phyloP scores from a whole-genome alignment of 208 protist genomes.

The Histomonas meleagridis region DNA sequence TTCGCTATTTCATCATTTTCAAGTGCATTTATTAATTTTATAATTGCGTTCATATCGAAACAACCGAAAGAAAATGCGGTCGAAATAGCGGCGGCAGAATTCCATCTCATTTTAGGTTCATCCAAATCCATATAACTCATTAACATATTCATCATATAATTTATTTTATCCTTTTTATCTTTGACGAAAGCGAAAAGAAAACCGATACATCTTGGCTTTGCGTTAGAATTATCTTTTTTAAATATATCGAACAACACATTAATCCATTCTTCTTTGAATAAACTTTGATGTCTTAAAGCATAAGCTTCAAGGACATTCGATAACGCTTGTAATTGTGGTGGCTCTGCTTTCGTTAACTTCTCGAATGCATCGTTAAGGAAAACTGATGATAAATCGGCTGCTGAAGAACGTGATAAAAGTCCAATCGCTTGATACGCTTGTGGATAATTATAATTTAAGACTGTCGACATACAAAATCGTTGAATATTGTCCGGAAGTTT shows the following conservation, averaged over 20 bases:
- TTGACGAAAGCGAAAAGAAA: not conserved
- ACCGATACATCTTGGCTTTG: not conserved
- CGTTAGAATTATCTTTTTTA: not conserved
- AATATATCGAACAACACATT: not conserved
- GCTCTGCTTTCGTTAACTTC: not conserved
- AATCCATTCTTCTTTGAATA: not conserved
- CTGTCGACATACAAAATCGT: not conserved
- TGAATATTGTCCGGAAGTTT: not conserved
- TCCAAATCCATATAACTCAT: not conserved
- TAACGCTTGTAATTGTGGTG: not conserved
- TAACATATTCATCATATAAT: not conserved
- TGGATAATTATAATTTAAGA: not conserved
- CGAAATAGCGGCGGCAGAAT: not conserved
- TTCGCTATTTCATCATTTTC: not conserved
- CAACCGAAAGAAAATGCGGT: not conserved
- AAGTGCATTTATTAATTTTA: not conserved
- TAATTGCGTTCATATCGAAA: not conserved
- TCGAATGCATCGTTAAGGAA: not conserved
- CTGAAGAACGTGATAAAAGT: not conserved
- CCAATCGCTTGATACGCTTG: not conserved
- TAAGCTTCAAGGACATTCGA: conserved; percentile 11
- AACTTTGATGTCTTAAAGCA: not conserved
- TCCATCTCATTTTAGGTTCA: not conserved
- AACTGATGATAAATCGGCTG: not conserved
- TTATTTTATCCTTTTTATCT: not conserved